These are phyloP conservation scores for Lumnitzera racemosa DNA, from an alignment of 345 rosid genomes.

Conservation along the genomic window DNA sequence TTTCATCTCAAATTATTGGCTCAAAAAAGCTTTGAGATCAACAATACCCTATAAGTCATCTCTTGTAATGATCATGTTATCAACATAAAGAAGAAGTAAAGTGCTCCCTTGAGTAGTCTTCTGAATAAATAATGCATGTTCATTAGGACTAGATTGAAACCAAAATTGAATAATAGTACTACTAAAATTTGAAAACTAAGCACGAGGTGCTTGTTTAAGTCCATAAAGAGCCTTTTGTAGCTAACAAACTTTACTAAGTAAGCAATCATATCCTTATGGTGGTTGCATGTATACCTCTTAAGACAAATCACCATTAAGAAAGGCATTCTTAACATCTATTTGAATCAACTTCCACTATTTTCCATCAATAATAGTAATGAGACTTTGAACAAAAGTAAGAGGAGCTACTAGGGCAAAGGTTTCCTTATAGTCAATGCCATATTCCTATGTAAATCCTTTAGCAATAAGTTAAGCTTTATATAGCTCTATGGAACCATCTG, in stretches of 20 bases:
- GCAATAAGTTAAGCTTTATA: not conserved
- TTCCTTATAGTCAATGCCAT: constrained; percentile 6
- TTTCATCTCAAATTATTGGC: constrained; percentile 3
- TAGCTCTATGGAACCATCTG: not conserved
- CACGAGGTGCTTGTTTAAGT: constrained; percentile 1
- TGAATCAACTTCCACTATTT: constrained; percentile 3
- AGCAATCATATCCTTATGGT: not conserved
- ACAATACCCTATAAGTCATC: not conserved
- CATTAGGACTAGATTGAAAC: not conserved
- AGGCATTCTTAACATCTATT: constrained; percentile 6
- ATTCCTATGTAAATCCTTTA: not conserved
- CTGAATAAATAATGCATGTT: not conserved
- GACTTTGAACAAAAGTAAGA: not conserved
- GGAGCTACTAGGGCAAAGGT: not conserved
- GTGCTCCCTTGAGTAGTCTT: not conserved
- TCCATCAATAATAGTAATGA: not conserved
- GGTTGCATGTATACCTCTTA: constrained; percentile 1
- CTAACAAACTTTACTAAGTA: not conserved
- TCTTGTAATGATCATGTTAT: constrained; percentile 6
- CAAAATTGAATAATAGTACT: not conserved
- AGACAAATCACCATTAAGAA: not conserved
- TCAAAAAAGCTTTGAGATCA: not conserved
- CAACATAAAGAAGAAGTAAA: constrained; percentile 3
- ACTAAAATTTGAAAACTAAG: constrained; percentile 9
- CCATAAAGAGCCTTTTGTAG: not conserved